These are phyloP conservation scores for Cordyceps fumosorosea DNA, from an alignment of 2,329 filamentous ascomycete species.

Conservation along the genomic window DNA sequence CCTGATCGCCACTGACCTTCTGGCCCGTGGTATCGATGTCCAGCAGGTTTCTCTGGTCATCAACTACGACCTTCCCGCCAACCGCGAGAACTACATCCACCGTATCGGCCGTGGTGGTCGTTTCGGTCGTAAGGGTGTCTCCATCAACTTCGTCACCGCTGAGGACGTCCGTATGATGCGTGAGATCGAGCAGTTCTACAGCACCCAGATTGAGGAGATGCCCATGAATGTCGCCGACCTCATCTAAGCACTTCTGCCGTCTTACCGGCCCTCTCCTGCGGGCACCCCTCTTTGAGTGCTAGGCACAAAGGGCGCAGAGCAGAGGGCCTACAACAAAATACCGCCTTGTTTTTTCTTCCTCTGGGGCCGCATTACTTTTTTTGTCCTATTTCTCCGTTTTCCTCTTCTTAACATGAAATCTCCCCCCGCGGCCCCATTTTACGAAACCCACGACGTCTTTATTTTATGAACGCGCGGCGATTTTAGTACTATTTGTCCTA, in stretches of 20 bases:
- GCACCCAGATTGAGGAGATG: constrained; percentile 99
- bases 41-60: constrained; percentile 99
- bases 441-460: constrained; percentile 10
- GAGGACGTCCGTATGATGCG: constrained; percentile 99
- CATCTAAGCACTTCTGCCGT: constrained; percentile 47
- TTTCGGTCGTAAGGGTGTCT: constrained; percentile 99
- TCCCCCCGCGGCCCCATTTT: constrained; percentile 11
- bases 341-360: constrained; percentile 15
- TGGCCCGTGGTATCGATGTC: constrained; percentile 99
- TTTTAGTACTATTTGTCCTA: constrained; percentile 10
- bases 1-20: constrained; percentile 92
- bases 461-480: constrained; percentile 13
- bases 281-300: constrained; percentile 16
- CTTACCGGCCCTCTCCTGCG: constrained; percentile 19
- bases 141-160: constrained; percentile 99
- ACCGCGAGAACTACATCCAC: constrained; percentile 99
- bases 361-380: constrained; percentile 12
- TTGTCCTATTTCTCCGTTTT: constrained; percentile 11
- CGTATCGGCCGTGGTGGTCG: constrained; percentile 98
- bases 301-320: constrained; percentile 1
- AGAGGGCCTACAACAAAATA: neutral
- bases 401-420: constrained; percentile 5
- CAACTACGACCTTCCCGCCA: constrained; percentile 98
- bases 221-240: constrained; percentile 85
- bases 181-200: constrained; percentile 99